Evolutionary conservation across 2,329 filamentous ascomycete genomes (phyloP).

Genomic region (Trichoderma simmonsii): DNA sequence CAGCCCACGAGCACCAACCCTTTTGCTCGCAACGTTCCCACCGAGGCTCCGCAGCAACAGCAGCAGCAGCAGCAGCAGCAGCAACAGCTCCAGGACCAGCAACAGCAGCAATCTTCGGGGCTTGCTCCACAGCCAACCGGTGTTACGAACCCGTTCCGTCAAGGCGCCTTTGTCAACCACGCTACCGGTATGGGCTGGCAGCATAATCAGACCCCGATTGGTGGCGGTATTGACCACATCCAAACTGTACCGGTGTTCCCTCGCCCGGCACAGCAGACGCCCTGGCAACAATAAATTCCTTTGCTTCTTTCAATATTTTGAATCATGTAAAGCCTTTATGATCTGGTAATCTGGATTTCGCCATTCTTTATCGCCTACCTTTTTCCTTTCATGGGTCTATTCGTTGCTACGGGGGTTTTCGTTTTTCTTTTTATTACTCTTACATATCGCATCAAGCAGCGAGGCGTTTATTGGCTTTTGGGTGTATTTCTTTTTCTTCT

Average conservation of each 20-base stretch:
- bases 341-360: conserved; percentile 14
- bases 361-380: conserved; percentile 5
- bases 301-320: neutral
- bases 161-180: conserved; percentile 86
- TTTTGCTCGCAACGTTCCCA: conserved; percentile 47
- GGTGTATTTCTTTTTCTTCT: neutral
- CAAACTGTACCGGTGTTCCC: conserved; percentile 84
- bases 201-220: conserved; percentile 70
- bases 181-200: conserved; percentile 88
- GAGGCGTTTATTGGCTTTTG: conserved; percentile 18
- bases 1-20: conserved; percentile 57
- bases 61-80: neutral
- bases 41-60: neutral
- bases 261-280: conserved; percentile 63
- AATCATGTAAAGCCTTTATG: conserved; percentile 4
- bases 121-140: conserved; percentile 77
- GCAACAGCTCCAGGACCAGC: conserved; percentile 37
- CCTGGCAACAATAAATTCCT: conserved; percentile 54
- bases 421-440: conserved; percentile 2
- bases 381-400: neutral
- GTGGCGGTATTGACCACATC: conserved; percentile 75
- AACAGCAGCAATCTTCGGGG: conserved; percentile 41
- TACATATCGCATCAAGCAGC: conserved; percentile 20
- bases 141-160: conserved; percentile 91
- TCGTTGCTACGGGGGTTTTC: conserved; percentile 2